Evolutionary conservation across 305 asterid genomes (phyloP).

Genomic region (Striga hermonthica): DNA sequence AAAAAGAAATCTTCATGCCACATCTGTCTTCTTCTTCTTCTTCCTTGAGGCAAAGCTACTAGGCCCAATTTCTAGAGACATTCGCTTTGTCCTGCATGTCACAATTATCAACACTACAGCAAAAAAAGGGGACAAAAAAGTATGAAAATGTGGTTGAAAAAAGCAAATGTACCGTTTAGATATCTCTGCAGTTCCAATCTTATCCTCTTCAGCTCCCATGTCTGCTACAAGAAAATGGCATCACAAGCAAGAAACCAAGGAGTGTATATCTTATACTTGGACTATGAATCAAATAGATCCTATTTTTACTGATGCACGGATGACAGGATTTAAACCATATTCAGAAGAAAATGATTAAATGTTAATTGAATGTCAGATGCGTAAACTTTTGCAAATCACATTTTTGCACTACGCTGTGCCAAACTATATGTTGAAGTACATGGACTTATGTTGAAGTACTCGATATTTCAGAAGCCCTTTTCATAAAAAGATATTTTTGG

Average conservation of each 20-base stretch:
- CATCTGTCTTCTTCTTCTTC: slow-evolving; percentile 68
- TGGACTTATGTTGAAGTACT: too few relatives aligned
- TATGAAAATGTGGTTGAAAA: not conserved
- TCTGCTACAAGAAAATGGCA: slow-evolving; percentile 37
- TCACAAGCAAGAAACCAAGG: slow-evolving; percentile 16
- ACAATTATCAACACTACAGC: not conserved
- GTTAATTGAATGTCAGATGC: not conserved
- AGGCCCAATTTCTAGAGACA: slow-evolving; percentile 72
- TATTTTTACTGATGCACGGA: not conserved
- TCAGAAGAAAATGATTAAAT: too few relatives aligned
- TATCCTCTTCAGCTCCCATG: slow-evolving; percentile 44
- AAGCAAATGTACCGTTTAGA: slow-evolving; percentile 52
- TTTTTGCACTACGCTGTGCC: not conserved
- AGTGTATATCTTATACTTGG: not conserved
- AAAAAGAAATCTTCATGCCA: slow-evolving; percentile 24
- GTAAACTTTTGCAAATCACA: not conserved
- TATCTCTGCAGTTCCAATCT: slow-evolving; percentile 50
- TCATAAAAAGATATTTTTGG: not conserved
- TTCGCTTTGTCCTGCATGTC: slow-evolving; percentile 67
- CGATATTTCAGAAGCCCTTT: too few relatives aligned
- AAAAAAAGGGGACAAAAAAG: not conserved
- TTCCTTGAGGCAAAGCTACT: slow-evolving; percentile 73
- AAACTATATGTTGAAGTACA: too few relatives aligned
- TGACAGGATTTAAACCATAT: not conserved
- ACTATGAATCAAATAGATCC: slow-evolving; percentile 14